Base-by-base conservation (phyloP, 805 yeast genomes). In the Grigorovia transvaalensis region DNA sequence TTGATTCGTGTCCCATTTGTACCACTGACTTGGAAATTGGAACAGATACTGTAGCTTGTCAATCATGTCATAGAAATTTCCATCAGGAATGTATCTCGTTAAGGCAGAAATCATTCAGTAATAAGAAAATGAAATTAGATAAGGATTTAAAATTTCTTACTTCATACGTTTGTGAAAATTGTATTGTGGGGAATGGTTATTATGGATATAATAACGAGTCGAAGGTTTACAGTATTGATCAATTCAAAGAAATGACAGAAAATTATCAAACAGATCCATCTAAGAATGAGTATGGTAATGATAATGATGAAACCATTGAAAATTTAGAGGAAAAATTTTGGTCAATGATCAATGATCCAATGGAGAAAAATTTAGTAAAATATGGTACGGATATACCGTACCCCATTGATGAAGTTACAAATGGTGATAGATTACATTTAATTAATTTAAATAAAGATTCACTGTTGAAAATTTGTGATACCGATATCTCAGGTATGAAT, bases 371-470 rank as follows among this genome's bases (percentile, higher is more conserved):
- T 29, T 59, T 44, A 9, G 88, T 85, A 17, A 78, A 81, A 56
- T 88, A 88, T 63, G 96, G 96, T 19, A 90, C 95, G 0, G 95
- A 88, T 70, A 82, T 88, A 43, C 91, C 75, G 81, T 15, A 80
- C 44, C 52, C 53, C 15, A 11, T 33, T 5, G 8, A 33, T 33
- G 15, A 33, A 9, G 23, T 52, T 47, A 8, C 27, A 51, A 48
- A 52, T 50, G 54, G 51, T 19, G 27, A 84, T 55, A 85, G 89
- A 0, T 87, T 88, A 81, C 88, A 88, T 61, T 69, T 88, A 56
- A 80, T 86, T 18, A 81, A 79, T 53, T 66, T 88, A 20, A 78
- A 84, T 12, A 67, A 75, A 43, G 85, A 88, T 0, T 85, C 95
- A 0, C 67, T 85, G n/a, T 69, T 86, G 49, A 81, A 82, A 2